These are phyloP conservation scores for Croton setiger DNA, from an alignment of 441 rosid species.

Conservation along the genomic window DNA sequence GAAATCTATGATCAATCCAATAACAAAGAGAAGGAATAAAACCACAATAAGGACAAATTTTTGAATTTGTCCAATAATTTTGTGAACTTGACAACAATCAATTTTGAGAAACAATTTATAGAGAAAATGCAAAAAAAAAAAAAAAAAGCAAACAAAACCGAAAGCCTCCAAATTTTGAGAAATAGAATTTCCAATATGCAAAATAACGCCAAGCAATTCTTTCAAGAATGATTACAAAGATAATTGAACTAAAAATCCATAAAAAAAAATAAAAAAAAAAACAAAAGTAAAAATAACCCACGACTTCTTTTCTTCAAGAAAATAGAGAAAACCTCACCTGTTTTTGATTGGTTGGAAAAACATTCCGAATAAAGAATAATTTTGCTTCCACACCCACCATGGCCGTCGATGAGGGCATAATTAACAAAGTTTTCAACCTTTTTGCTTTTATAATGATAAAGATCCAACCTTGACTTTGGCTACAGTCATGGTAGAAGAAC, in stretches of 20 bases:
- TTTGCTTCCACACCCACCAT: neutral
- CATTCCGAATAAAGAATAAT: neutral
- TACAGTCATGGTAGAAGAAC: neutral
- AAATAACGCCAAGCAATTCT: neutral
- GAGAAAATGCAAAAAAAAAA: neutral
- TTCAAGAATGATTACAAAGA: constrained; percentile 1
- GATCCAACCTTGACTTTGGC: neutral
- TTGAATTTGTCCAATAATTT: neutral
- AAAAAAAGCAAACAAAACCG: neutral
- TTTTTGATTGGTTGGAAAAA: neutral
- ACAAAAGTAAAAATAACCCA: neutral
- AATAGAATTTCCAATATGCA: neutral
- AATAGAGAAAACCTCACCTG: neutral
- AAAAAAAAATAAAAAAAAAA: neutral
- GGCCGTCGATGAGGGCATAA: neutral
- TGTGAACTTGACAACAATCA: no score
- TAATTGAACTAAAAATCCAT: neutral
- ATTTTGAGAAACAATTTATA: no score
- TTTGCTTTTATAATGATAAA: neutral
- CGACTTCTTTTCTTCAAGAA: neutral
- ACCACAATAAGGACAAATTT: neutral
- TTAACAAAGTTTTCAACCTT: neutral
- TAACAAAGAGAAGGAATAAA: no score
- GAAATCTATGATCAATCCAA: neutral
- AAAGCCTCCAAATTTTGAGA: neutral